These are phyloP conservation scores for Lactarius pseudohatsudake DNA, from an alignment of 768 basidiomycete genomes.

Conservation along the genomic window DNA sequence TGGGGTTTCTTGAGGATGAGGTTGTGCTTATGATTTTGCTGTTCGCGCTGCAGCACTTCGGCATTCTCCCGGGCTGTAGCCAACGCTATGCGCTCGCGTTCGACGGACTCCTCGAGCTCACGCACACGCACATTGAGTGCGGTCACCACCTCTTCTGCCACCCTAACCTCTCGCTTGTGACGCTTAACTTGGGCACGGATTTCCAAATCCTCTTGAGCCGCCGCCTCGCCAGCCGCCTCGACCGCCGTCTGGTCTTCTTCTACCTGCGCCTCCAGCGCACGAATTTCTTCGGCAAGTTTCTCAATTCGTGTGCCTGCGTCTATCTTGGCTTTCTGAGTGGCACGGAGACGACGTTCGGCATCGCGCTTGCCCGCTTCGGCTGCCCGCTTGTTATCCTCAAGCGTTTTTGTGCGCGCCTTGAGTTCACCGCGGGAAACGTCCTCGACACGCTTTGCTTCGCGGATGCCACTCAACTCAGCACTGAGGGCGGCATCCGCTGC, in stretches of 20 bases:
- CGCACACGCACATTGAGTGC: slow-evolving; percentile 60
- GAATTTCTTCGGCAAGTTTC: slow-evolving; percentile 51
- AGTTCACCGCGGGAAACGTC: slow-evolving; percentile 75
- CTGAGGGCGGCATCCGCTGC: slow-evolving; percentile 56
- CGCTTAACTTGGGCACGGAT: slow-evolving; percentile 45
- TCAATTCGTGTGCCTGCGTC: slow-evolving; percentile 57
- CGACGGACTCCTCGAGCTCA: slow-evolving; percentile 71
- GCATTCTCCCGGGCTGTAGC: slow-evolving; percentile 57
- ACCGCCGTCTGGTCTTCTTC: slow-evolving; percentile 17
- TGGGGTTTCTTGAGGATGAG: slow-evolving; percentile 32
- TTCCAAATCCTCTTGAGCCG: slow-evolving; percentile 36
- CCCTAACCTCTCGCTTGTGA: slow-evolving; percentile 47
- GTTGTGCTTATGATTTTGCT: slow-evolving; percentile 38
- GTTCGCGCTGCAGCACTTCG: slow-evolving; percentile 42
- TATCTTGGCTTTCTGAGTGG: slow-evolving; percentile 63
- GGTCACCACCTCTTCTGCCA: slow-evolving; percentile 45
- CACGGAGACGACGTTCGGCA: slow-evolving; percentile 83
- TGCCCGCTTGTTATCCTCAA: slow-evolving; percentile 83
- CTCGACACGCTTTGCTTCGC: slow-evolving; percentile 81
- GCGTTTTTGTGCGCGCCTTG: slow-evolving; percentile 75
- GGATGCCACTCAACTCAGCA: slow-evolving; percentile 64
- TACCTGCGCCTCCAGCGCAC: slow-evolving; percentile 48
- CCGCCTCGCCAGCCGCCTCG: slow-evolving; percentile 17
- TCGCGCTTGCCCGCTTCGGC: slow-evolving; percentile 82
- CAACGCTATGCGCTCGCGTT: slow-evolving; percentile 60